Conservation (phyloP, 176 grass and related monocot genomes). For the Eleusine indica region DNA sequence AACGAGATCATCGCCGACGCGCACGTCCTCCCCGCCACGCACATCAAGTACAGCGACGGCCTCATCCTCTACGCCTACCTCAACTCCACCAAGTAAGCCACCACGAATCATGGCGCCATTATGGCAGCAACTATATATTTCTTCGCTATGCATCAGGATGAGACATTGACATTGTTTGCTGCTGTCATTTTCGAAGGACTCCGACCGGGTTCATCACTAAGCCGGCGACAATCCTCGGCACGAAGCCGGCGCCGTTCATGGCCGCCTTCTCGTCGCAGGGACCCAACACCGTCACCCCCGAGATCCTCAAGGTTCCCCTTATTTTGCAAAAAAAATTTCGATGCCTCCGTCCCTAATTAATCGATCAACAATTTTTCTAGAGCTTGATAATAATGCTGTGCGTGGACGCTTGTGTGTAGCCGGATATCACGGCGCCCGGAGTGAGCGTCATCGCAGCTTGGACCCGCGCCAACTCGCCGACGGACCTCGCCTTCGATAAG, state of each 20-base stretch:
- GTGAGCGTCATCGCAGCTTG: constrained; percentile 70
- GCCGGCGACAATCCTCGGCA: constrained; percentile 47
- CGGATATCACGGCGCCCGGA: constrained; percentile 73
- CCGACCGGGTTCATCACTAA: constrained; percentile 53
- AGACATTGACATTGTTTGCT: not conserved
- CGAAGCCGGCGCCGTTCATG: constrained; percentile 79
- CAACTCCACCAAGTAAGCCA: constrained; percentile 52
- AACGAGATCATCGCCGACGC: constrained; percentile 74
- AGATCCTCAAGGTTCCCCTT: constrained; percentile 56
- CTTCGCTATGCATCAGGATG: not conserved
- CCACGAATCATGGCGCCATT: not conserved
- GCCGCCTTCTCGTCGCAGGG: constrained; percentile 82
- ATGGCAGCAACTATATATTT: not conserved
- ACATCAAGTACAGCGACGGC: constrained; percentile 61
- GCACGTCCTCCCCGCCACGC: constrained; percentile 70
- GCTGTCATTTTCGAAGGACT: constrained; percentile 20
- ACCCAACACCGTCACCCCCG: constrained; percentile 59
- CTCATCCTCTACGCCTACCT: constrained; percentile 50
- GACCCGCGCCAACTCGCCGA: constrained; percentile 43
- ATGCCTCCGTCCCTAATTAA: not conserved
- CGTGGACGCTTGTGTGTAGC: constrained; percentile 16
- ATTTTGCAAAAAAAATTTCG: not conserved
- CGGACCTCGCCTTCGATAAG: constrained; percentile 43
- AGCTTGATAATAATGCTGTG: not conserved
- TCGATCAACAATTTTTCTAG: no score